These are phyloP conservation scores for Geotrichum aggregatum DNA, from an alignment of 1,139 yeast genomes.

Conservation along the genomic window DNA sequence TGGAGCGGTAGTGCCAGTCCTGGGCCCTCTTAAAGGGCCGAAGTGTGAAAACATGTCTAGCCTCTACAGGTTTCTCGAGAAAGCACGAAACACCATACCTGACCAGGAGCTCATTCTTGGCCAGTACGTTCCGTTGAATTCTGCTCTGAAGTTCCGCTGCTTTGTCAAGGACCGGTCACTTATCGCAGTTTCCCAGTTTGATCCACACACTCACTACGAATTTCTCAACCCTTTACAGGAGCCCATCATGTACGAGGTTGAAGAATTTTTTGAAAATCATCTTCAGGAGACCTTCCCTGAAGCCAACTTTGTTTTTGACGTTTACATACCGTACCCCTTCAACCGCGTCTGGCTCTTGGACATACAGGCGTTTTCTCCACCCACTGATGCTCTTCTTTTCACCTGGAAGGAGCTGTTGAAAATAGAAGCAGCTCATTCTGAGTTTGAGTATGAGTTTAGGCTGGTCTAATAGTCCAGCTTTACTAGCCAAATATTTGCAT, in stretches of 20 bases:
- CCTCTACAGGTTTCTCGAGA: not conserved
- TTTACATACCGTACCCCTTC: slow-evolving; percentile 75
- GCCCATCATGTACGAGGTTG: slow-evolving; percentile 48
- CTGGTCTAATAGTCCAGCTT: slow-evolving; percentile 35
- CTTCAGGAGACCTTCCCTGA: slow-evolving; percentile 52
- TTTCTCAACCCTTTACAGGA: slow-evolving; percentile 52
- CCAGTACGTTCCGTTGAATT: slow-evolving; percentile 76
- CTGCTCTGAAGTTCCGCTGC: slow-evolving; percentile 85
- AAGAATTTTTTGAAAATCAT: slow-evolving; percentile 51
- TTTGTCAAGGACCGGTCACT: slow-evolving; percentile 62
- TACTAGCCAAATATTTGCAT: too few species aligned
- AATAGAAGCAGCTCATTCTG: slow-evolving; percentile 33
- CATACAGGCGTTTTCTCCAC: slow-evolving; percentile 75
- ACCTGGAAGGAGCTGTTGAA: slow-evolving; percentile 73
- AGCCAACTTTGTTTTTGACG: slow-evolving; percentile 62
- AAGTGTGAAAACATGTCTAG: not conserved
- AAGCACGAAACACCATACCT: slow-evolving; percentile 34
- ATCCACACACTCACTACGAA: slow-evolving; percentile 65
- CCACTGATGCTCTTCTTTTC: slow-evolving; percentile 70
- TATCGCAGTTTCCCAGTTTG: slow-evolving; percentile 78
- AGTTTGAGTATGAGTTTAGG: slow-evolving; percentile 50
- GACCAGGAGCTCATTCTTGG: slow-evolving; percentile 61
- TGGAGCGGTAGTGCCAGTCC: not conserved
- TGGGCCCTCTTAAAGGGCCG: not conserved
- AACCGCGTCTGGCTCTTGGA: slow-evolving; percentile 65